Evolutionary conservation across 2,329 filamentous ascomycete genomes (phyloP), one percentile per base, ranked within the genome.

Genomic region (Fusarium oligoseptatum): DNA sequence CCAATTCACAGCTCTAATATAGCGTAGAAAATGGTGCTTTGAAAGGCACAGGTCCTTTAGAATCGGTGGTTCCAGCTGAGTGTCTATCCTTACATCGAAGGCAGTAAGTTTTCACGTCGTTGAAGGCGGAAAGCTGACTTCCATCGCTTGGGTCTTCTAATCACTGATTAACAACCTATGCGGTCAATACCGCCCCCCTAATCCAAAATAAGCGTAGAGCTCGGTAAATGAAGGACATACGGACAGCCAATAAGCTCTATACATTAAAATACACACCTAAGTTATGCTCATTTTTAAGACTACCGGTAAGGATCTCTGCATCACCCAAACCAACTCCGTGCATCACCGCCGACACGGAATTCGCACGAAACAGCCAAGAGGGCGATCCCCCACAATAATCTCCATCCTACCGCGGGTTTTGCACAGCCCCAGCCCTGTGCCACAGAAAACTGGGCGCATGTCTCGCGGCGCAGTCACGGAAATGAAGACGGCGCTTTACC

Each of bases 351-450:
- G 6, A 55, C 22, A 55, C 48, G 48, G 48, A 55, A 55, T 55
- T 55, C 27, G 10, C 27, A 27, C 10, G 4, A 20, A 32, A 55
- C 48, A 32, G 27, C 48, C 27, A 32, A 20, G 27, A 8, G 2
- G 17, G 48, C 17, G 24, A n/a, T 50, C 8, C 15, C 24, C 45
- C 15, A 50, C 22, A 48, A 22, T 22, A 45, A 45, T 45, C 41
- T 15, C 20, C 12, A 22, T 17, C 22, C 45, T 45, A 12, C 20
- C 12, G 11, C 3, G 8, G 6, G 3, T 5, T 12, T 57, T 37
- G 32, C 52, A 57, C 52, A 57, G 52, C 52, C 52, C 20, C 45
- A 24, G 52, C 52, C 52, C 32, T 57, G 52, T 37, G 52, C 29
- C 50, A 56, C 50, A 56, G 29, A 22, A 34, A 56, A 34, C 11